Evolutionary conservation across 2,329 filamentous ascomycete species (phyloP).

Genomic region (Immersiporthe knoxdaviesiana): DNA sequence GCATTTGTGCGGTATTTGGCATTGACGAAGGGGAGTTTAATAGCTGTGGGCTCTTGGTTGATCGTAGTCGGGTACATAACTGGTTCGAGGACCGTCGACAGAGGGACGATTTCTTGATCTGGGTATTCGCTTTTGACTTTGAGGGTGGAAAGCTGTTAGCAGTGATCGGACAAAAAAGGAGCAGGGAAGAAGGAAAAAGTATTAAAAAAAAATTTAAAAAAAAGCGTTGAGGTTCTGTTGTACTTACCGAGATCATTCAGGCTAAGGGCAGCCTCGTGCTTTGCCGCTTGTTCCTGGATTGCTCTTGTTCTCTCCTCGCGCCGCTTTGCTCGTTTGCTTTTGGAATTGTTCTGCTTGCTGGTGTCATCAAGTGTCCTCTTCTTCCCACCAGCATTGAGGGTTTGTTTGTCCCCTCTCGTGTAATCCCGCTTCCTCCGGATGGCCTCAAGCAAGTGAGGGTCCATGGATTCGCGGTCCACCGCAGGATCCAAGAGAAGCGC

Average conservation of each 20-base stretch:
- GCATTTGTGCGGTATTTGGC: constrained; percentile 69
- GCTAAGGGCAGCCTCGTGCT: constrained; percentile 34
- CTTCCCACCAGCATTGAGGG: constrained; percentile 42
- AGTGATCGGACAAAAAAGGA: neutral
- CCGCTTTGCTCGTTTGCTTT: constrained; percentile 34
- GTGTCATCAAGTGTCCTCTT: constrained; percentile 42
- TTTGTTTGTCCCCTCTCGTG: constrained; percentile 49
- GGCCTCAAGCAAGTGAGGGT: constrained; percentile 58
- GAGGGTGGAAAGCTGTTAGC: neutral
- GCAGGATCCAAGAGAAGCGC: constrained; percentile 54
- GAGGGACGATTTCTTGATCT: constrained; percentile 39
- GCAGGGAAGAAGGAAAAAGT: neutral
- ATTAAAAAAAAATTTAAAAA: neutral
- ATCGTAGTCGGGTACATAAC: constrained; percentile 48
- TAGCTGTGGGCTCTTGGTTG: constrained; percentile 40
- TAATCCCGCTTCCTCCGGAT: constrained; percentile 69
- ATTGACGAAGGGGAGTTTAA: constrained; percentile 73
- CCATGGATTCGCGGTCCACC: constrained; percentile 46
- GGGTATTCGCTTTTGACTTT: constrained; percentile 54
- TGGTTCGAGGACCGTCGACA: constrained; percentile 47
- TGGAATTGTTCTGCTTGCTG: constrained; percentile 34
- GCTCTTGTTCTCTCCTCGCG: constrained; percentile 30
- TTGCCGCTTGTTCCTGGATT: constrained; percentile 36
- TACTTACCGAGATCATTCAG: constrained; percentile 28
- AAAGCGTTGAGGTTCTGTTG: constrained; percentile 19